A percentile compares a stretch with the other conserved stretches of the same genome.
These are phyloP conservation scores for Cladosporium sp. DNA, from an alignment of 2,329 filamentous ascomycete genomes.

Conservation along the genomic window DNA sequence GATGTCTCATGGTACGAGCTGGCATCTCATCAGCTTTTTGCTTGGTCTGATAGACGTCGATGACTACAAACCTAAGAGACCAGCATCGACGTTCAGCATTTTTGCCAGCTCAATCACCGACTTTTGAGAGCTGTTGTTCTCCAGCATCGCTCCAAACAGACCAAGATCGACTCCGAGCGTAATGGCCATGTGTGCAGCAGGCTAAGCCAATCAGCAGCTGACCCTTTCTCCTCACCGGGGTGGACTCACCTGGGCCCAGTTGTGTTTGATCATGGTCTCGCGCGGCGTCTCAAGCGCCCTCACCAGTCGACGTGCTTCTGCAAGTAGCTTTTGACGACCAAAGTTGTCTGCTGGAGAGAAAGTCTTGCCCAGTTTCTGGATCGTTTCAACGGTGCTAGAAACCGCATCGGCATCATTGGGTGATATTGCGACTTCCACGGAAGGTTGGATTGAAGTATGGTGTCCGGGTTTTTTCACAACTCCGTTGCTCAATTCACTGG, in stretches of 20 bases:
- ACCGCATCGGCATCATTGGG: slow-evolving; percentile 1
- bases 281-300: slow-evolving; percentile 10
- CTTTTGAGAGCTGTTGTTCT: slow-evolving; percentile 3
- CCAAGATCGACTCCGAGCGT: slow-evolving; percentile 13
- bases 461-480: background rate
- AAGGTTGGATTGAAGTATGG: background rate
- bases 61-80: background rate
- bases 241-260: slow-evolving; percentile 11
- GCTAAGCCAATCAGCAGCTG: background rate
- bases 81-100: background rate
- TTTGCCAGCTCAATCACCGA: background rate
- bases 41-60: background rate
- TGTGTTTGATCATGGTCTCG: slow-evolving; percentile 17
- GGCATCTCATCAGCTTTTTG: background rate
- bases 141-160: slow-evolving; percentile 9
- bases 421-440: background rate
- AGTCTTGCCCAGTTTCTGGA: background rate
- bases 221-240: too few relatives aligned
- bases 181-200: slow-evolving; percentile 13
- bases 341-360: background rate
- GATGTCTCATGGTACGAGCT: slow-evolving; percentile 13
- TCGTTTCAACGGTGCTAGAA: background rate
- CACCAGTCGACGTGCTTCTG: slow-evolving; percentile 8
- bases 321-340: background rate
- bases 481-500: background rate